A percentile compares a stretch with the other conserved stretches of the same genome.
These are phyloP conservation scores for Punctularia strigosozonata DNA, from an alignment of 768 basidiomycete species.

Conservation along the genomic window DNA sequence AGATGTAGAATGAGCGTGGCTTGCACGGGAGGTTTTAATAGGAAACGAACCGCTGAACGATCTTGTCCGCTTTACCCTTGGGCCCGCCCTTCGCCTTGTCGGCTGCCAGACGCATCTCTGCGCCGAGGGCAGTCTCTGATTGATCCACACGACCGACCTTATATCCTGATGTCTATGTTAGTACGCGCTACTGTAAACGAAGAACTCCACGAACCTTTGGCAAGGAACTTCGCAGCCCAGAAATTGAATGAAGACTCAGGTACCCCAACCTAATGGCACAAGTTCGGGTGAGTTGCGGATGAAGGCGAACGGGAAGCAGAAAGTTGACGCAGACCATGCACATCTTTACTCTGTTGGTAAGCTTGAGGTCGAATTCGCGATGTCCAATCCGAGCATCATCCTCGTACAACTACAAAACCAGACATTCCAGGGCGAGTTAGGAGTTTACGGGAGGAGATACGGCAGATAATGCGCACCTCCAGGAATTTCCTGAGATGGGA, in stretches of 20 bases:
- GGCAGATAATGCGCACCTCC: constrained; percentile 33
- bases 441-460: neutral
- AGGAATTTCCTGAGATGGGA: constrained; percentile 58
- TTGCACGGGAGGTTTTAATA: neutral
- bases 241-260: constrained; percentile 90
- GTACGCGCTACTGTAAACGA: neutral
- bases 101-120: constrained; percentile 86
- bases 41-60: constrained; percentile 64
- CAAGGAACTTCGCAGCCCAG: constrained; percentile 89
- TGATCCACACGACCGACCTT: constrained; percentile 97
- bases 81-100: constrained; percentile 42
- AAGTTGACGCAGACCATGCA: constrained; percentile 65
- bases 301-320: neutral
- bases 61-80: constrained; percentile 54
- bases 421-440: neutral
- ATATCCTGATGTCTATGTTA: constrained; percentile 39
- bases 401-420: constrained; percentile 58
- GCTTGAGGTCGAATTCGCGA: constrained; percentile 88
- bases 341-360: constrained; percentile 93
- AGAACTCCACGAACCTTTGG: constrained; percentile 37
- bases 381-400: constrained; percentile 92
- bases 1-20: neutral
- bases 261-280: constrained; percentile 64
- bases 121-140: constrained; percentile 91
- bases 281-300: neutral